Base-by-base conservation (phyloP, 116 monocot genomes). In the Papilionanthe hybrid region DNA sequence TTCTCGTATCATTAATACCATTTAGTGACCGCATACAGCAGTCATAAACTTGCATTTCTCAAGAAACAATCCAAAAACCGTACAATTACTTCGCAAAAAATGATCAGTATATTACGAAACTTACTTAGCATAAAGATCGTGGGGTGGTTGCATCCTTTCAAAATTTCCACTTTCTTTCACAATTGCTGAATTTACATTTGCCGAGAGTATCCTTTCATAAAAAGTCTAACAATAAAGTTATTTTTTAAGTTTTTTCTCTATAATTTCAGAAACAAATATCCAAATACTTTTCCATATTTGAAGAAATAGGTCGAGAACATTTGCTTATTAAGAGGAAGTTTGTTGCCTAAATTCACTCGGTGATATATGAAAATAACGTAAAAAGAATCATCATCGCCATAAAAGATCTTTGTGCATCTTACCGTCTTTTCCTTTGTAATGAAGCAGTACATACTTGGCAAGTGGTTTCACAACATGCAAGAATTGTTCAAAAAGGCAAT, bases 371-470 rank as follows among this genome's bases (percentile, higher is more conserved):
- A 93, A 32, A 99, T 88, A 7, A 95, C 87, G 83, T 91, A 99
- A 72, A 99, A 99, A 7, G 93, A 93, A 82, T 99, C 99, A 90
- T 99, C 95, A n/a, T 99, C 95, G 42, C 95, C 99, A 77, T 99
- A 99, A 71, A 99, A 99, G 20, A 95, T 88, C 8, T 78, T 78
- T 27, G 89, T 90, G 17, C 58, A 75, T 77, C 88, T 90, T 90
- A 43, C 91, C 89, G 23, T 91, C 89, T 78, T 83, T 87, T 55
- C 86, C 91, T 79, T 79, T 79, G 82, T 53, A 88, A 80, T 37
- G 84, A 23, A 44, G 87, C 80, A 69, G 93, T 10, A 99, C 90
- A 87, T 91, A 77, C 78, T 92, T 95, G 55, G 95, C 81, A 73
- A 99, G 91, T 41, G 99, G 99, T 79, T 95, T 94, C 12, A 83